These are phyloP conservation scores for Eimeria tenella DNA, from an alignment of 169 alveolate species.

Conservation along the genomic window DNA sequence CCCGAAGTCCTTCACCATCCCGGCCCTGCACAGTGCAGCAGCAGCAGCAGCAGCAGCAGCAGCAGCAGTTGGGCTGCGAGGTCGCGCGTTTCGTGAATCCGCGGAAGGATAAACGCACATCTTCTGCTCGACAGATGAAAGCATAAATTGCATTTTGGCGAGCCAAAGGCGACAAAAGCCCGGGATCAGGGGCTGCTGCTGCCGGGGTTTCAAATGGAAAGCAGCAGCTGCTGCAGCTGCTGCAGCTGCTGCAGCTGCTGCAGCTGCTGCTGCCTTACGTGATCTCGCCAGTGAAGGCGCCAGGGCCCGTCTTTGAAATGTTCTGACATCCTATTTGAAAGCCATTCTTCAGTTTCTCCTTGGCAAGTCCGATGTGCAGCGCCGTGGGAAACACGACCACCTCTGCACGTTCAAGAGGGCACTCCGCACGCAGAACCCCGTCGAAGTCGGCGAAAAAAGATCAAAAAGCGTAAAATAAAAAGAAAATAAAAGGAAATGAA, in stretches of 20 bases:
- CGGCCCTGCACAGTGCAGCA: slow-evolving; percentile 87
- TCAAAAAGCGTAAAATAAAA: not conserved
- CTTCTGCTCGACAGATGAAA: too few species aligned
- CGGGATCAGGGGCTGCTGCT: too few species aligned
- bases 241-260: too few species aligned
- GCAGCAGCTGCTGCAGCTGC: too few species aligned
- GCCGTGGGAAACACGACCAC: slow-evolving; percentile 93
- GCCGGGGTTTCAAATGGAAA: too few species aligned
- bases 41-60: too few species aligned
- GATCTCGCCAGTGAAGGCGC: slow-evolving; percentile 99
- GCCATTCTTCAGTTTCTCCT: slow-evolving; percentile 83
- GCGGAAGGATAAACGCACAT: too few species aligned
- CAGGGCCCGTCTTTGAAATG: slow-evolving; percentile 94
- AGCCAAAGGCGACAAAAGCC: too few species aligned
- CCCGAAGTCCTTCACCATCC: slow-evolving; percentile 94
- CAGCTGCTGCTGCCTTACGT: slow-evolving; percentile 9
- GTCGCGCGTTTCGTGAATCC: too few species aligned
- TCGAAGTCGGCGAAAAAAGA: not conserved
- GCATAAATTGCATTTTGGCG: too few species aligned
- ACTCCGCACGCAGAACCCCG: not conserved
- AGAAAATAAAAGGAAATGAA: too few species aligned
- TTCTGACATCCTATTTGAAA: slow-evolving; percentile 95
- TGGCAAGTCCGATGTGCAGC: slow-evolving; percentile 90
- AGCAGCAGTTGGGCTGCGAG: too few species aligned
- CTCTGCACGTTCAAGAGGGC: slow-evolving; percentile 81